Percentiles rank a stretch among this genome's conserved stretches.
These are phyloP conservation scores for Blastobotrys apis DNA, from an alignment of 1,139 yeast species.

Conservation along the genomic window DNA sequence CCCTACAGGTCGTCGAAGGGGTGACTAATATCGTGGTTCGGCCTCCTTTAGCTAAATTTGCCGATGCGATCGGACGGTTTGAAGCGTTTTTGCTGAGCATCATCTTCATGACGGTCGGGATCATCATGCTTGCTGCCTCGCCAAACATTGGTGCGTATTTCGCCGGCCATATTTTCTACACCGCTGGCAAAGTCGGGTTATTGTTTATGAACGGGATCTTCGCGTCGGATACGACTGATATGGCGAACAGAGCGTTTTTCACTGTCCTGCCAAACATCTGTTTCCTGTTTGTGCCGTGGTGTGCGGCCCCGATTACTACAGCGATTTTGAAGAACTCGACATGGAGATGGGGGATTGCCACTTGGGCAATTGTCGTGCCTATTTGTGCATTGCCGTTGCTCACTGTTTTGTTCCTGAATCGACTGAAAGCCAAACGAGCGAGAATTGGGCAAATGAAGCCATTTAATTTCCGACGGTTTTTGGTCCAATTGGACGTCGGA, in stretches of 20 bases:
- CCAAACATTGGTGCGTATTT: slow-evolving; percentile 34
- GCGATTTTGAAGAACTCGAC: slow-evolving; percentile 21
- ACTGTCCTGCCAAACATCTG: slow-evolving; percentile 35
- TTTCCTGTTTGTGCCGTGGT: slow-evolving; percentile 19
- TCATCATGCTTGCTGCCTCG: slow-evolving; percentile 34
- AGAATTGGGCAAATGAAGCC: slow-evolving; percentile 1
- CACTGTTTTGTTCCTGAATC: slow-evolving; percentile 15
- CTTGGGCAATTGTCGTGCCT: slow-evolving; percentile 74
- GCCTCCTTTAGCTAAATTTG: slow-evolving; percentile 40
- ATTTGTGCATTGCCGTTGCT: slow-evolving; percentile 52
- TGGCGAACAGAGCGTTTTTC: slow-evolving; percentile 38
- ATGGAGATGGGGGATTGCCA: slow-evolving; percentile 70
- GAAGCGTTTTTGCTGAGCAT: slow-evolving; percentile 39
- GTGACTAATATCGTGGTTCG: slow-evolving; percentile 39
- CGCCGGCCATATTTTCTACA: slow-evolving; percentile 36
- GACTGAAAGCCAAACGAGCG: slow-evolving; percentile 16
- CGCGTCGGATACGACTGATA: slow-evolving; percentile 40
- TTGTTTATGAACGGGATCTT: slow-evolving; percentile 38
- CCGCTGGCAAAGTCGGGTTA: slow-evolving; percentile 39
- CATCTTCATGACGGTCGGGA: slow-evolving; percentile 32
- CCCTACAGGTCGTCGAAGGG: slow-evolving; percentile 40
- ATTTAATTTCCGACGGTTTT: slow-evolving; percentile 7
- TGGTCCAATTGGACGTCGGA: slow-evolving; percentile 19
- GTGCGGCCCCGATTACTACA: slow-evolving; percentile 17
- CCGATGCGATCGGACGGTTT: slow-evolving; percentile 41